Base-by-base conservation (phyloP, 306 rosid species). In the Neltuma alba region DNA sequence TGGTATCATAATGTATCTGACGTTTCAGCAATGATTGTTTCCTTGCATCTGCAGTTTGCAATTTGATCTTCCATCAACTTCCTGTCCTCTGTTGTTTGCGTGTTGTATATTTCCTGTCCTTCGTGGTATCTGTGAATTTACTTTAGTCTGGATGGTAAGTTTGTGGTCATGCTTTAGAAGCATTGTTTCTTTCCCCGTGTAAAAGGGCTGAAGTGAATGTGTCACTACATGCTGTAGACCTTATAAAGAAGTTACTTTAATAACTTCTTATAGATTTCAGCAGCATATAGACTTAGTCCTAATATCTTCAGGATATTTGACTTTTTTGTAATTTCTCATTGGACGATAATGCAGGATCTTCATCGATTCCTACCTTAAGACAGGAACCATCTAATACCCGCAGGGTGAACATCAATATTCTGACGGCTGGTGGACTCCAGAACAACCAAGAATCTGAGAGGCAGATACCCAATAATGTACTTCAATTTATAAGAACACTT, bases 391-490 rank as follows among this genome's bases (percentile, higher is more conserved):
- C 90, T 40, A 89, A 74, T 62, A 58, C 93, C 16, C 93, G 88
- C 70, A 84, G 86, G 82, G 87, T 88, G 65, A 85, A 84, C 82
- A 82, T 96, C 76, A 86, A 90, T 85, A 76, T 95, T 77, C 48
- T 96, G 62, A 48, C 94, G n/a, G 89, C 96, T 76, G 88, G 90
- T 63, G 92, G 92, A 44, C 31, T 90, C 79, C 97, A 90, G 79
- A 92, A 77, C 77, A 88, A 57, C 84, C 86, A 81, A 60, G 98
- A 95, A 34, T 85, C 98, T 67, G 92, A 90, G 80, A 81, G 96
- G 75, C 92, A 93, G 85, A 65, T 90, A 37, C 98, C 97, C 7
- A 82, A 81, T 76, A 80, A 75, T 78, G 88, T 90, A 23, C 81
- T 90, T 74, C 92, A 93, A 78, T 81, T 89, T 63, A 68, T 93